These are phyloP conservation scores for Staphylotrichum longicolle DNA, from an alignment of 495 filamentous ascomycete species.

Conservation along the genomic window DNA sequence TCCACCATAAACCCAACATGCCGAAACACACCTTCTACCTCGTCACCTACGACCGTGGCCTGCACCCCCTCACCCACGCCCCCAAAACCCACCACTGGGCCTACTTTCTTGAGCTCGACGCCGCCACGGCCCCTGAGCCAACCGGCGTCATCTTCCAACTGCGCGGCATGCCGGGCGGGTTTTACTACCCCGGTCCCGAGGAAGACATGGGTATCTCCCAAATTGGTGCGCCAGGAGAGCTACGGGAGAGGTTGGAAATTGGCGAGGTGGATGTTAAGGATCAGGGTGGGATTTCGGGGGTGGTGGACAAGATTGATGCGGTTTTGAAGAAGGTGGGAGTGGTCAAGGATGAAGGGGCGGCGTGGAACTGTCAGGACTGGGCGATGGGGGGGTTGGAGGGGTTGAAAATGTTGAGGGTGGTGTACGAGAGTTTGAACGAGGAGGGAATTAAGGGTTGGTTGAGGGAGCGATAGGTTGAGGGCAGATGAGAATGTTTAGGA, in stretches of 20 bases:
- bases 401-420: neutral
- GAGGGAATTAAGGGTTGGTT: neutral
- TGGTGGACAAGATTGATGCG: neutral
- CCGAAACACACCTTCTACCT: constrained; percentile 7
- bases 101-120: neutral
- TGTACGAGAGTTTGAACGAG: neutral
- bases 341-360: constrained; percentile 2
- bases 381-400: neutral
- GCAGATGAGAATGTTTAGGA: too few species aligned
- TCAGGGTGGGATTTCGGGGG: neutral
- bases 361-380: constrained; percentile 15
- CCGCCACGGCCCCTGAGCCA: neutral
- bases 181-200: constrained; percentile 6
- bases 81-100: constrained; percentile 2
- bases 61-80: neutral
- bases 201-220: neutral
- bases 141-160: constrained; percentile 4
- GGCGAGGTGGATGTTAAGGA: neutral
- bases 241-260: neutral
- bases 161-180: constrained; percentile 8
- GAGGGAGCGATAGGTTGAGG: neutral
- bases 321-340: neutral
- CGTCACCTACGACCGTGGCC: constrained; percentile 6
- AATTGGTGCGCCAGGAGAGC: neutral
- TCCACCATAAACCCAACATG: neutral